These are phyloP conservation scores for Tolypocladium inflatum DNA, from an alignment of 2,329 filamentous ascomycete species.

Conservation along the genomic window DNA sequence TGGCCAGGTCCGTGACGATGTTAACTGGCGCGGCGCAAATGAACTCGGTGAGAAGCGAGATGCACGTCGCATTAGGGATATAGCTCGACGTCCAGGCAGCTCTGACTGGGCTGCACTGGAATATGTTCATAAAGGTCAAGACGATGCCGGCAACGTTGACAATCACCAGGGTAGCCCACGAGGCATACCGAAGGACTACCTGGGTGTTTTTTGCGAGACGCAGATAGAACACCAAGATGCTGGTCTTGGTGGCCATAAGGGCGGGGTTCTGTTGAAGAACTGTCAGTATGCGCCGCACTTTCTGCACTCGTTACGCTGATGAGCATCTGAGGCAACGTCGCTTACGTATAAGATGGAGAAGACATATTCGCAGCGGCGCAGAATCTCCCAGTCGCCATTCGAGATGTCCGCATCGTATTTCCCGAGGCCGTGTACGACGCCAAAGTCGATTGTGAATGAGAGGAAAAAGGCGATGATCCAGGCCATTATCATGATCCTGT, in stretches of 20 bases:
- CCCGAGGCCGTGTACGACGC: constrained; percentile 57
- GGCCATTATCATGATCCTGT: constrained; percentile 70
- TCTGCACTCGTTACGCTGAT: too few species aligned
- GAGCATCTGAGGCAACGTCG: not conserved
- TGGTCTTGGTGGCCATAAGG: constrained; percentile 84
- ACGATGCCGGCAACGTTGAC: constrained; percentile 73
- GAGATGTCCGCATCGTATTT: constrained; percentile 53
- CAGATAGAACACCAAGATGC: constrained; percentile 86
- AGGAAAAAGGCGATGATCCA: constrained; percentile 65
- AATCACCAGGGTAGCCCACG: constrained; percentile 66
- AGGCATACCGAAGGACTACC: constrained; percentile 67
- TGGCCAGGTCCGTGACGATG: constrained; percentile 81
- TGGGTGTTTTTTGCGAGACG: constrained; percentile 71
- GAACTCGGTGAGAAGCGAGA: constrained; percentile 52
- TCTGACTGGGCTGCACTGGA: constrained; percentile 70
- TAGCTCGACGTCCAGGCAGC: constrained; percentile 51
- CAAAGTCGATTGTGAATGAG: constrained; percentile 56
- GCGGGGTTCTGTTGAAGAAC: constrained; percentile 60
- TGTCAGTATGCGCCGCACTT: too few species aligned
- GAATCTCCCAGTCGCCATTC: constrained; percentile 31
- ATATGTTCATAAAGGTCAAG: constrained; percentile 76
- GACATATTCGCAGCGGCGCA: constrained; percentile 54
- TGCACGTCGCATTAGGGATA: constrained; percentile 30
- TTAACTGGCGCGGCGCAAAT: constrained; percentile 79
- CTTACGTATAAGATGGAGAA: constrained; percentile 55